Percentiles rank a stretch among this genome's conserved stretches.
phyloP scores from a whole-genome alignment of 208 protist species.

The Trypanosoma rangeli region DNA sequence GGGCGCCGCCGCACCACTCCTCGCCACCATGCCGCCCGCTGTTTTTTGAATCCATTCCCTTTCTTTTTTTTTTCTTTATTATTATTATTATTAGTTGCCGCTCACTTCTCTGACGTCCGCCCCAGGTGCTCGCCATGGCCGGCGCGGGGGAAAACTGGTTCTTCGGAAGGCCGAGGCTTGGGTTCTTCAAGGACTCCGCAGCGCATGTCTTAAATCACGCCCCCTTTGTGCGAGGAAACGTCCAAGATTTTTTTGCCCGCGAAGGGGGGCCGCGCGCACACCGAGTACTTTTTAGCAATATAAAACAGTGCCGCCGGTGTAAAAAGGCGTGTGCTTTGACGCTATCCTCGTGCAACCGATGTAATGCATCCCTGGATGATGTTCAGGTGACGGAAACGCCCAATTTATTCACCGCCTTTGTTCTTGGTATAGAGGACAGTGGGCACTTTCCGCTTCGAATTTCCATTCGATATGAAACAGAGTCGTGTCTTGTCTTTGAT shows the following conservation, averaged over 20 bases:
- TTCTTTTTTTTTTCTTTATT: slow-evolving; percentile 9
- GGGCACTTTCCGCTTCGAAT: slow-evolving; percentile 15
- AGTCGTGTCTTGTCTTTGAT: slow-evolving; percentile 19
- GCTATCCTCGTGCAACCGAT: slow-evolving; percentile 5
- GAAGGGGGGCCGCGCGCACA: neutral
- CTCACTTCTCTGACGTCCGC: neutral
- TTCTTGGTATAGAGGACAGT: slow-evolving; percentile 16
- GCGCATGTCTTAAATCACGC: neutral
- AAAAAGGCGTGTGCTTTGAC: slow-evolving; percentile 17
- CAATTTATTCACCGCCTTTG: slow-evolving; percentile 19
- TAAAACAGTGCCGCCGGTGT: slow-evolving; percentile 2
- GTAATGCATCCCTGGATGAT: slow-evolving; percentile 3
- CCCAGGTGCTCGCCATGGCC: neutral
- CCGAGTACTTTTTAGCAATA: slow-evolving; percentile 8
- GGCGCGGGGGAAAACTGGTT: slow-evolving; percentile 17
- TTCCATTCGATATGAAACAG: slow-evolving; percentile 20
- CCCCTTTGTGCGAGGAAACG: neutral
- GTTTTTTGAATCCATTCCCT: neutral
- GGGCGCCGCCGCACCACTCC: no score
- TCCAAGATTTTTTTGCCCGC: neutral
- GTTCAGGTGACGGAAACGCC: slow-evolving; percentile 5
- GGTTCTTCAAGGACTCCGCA: slow-evolving; percentile 2
- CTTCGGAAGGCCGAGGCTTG: neutral
- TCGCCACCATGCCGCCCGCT: no score
- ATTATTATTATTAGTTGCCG: slow-evolving; percentile 1